Conservation (phyloP, 2,329 filamentous ascomycete genomes). For the Colletotrichum spaethianum region DNA sequence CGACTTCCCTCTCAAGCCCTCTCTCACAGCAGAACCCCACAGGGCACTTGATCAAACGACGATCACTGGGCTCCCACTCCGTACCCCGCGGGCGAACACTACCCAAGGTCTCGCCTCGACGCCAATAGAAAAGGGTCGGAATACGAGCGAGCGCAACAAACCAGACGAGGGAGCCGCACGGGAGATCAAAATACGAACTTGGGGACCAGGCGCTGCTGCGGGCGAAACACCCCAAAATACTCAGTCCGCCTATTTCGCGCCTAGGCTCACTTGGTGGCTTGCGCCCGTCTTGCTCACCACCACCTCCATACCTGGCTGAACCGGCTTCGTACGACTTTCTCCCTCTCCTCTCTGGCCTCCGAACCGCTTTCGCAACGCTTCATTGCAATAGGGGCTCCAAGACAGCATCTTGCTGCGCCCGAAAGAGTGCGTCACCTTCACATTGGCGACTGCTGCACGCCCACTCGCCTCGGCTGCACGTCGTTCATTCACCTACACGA, state of each 20-base stretch:
- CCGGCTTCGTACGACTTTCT: background rate
- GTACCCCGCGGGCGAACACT: background rate
- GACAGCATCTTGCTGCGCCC: slow-evolving; percentile 28
- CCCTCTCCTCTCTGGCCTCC: background rate
- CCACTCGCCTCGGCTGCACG: background rate
- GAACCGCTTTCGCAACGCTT: background rate
- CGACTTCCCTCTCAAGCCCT: background rate
- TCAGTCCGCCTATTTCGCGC: slow-evolving; percentile 10
- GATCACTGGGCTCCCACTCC: background rate
- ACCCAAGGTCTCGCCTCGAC: background rate
- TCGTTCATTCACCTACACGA: slow-evolving; percentile 1
- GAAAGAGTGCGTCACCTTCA: background rate
- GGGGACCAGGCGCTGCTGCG: slow-evolving; percentile 11
- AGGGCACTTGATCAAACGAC: background rate
- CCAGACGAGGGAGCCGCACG: slow-evolving; percentile 26
- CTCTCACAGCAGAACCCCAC: background rate
- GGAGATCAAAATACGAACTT: slow-evolving; percentile 23
- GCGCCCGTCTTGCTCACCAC: slow-evolving; percentile 1
- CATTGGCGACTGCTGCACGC: background rate
- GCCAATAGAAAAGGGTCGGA: background rate
- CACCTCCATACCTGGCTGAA: background rate
- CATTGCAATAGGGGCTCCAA: slow-evolving; percentile 19
- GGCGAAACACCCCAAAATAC: slow-evolving; percentile 20
- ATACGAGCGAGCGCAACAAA: slow-evolving; percentile 30
- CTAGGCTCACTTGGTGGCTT: slow-evolving; percentile 16